phyloP scores from a whole-genome alignment of 768 basidiomycete species.

The Pulveroboletus frians region DNA sequence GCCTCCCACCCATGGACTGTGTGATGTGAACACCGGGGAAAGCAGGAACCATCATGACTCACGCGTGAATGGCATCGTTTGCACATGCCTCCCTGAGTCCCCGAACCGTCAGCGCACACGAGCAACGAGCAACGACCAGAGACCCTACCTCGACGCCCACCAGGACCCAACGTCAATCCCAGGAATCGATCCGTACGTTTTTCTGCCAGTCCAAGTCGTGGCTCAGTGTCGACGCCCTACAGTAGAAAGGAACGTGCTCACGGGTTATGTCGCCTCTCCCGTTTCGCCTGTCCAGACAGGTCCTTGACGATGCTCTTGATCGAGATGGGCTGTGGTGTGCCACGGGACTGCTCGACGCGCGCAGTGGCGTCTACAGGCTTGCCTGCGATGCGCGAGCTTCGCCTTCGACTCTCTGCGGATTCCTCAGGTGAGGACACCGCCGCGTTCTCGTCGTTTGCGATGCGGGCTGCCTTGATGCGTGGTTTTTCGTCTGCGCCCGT shows the following conservation, averaged over 20 bases:
- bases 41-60: conserved; percentile 26
- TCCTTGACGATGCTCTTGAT: conserved; percentile 33
- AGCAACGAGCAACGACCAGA: not conserved
- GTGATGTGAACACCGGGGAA: not conserved
- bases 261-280: conserved; percentile 32
- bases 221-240: conserved; percentile 18
- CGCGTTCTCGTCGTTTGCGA: conserved; percentile 18
- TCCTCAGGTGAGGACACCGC: not conserved
- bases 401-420: conserved; percentile 36
- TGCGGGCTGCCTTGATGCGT: conserved; percentile 15
- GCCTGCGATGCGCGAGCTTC: conserved; percentile 63
- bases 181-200: conserved; percentile 76
- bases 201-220: conserved; percentile 38
- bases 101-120: not conserved
- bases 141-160: conserved; percentile 65
- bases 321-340: conserved; percentile 35
- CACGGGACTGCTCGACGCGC: conserved; percentile 34
- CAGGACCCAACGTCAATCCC: conserved; percentile 74
- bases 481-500: conserved; percentile 30
- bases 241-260: conserved; percentile 9
- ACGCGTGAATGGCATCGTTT: conserved; percentile 81
- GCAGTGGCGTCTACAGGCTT: conserved; percentile 47
- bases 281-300: conserved; percentile 33
- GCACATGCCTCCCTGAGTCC: conserved; percentile 55
- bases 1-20: conserved; percentile 78